phyloP scores from a whole-genome alignment of 805 yeast genomes.

The Brettanomyces anomalus region DNA sequence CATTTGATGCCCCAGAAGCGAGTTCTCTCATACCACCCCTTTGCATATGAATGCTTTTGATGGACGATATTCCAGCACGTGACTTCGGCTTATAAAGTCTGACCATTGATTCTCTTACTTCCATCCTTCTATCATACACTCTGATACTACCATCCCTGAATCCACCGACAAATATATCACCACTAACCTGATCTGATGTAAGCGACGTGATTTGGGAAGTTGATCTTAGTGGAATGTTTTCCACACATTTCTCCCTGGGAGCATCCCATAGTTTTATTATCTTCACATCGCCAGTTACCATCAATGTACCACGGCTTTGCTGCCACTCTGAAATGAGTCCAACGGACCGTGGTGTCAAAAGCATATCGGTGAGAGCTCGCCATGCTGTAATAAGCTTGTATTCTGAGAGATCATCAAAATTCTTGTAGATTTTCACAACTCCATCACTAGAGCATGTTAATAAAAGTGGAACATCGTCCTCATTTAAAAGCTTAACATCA shows the following conservation, averaged over 20 bases:
- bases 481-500: conserved; percentile 78
- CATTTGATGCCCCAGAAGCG: conserved; percentile 75
- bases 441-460: conserved; percentile 93
- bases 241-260: conserved; percentile 77
- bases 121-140: conserved; percentile 84
- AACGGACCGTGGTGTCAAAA: conserved; percentile 70
- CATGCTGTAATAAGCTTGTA: conserved; percentile 74
- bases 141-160: conserved; percentile 85
- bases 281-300: conserved; percentile 92
- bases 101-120: conserved; percentile 78
- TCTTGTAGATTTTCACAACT: conserved; percentile 76
- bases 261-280: conserved; percentile 95
- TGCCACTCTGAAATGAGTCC: conserved; percentile 95
- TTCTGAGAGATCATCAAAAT: conserved; percentile 49
- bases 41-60: conserved; percentile 85
- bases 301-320: conserved; percentile 82
- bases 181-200: conserved; percentile 94
- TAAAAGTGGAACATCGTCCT: conserved; percentile 81
- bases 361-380: conserved; percentile 85
- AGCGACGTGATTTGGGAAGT: conserved; percentile 80
- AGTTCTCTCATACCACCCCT: conserved; percentile 92
- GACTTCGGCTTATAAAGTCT: conserved; percentile 62
- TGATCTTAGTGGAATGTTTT: conserved; percentile 86
- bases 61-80: conserved; percentile 19
- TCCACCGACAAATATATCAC: conserved; percentile 83